phyloP scores from a whole-genome alignment of 2,329 filamentous ascomycete species.

The Mycosphaerella sp. region DNA sequence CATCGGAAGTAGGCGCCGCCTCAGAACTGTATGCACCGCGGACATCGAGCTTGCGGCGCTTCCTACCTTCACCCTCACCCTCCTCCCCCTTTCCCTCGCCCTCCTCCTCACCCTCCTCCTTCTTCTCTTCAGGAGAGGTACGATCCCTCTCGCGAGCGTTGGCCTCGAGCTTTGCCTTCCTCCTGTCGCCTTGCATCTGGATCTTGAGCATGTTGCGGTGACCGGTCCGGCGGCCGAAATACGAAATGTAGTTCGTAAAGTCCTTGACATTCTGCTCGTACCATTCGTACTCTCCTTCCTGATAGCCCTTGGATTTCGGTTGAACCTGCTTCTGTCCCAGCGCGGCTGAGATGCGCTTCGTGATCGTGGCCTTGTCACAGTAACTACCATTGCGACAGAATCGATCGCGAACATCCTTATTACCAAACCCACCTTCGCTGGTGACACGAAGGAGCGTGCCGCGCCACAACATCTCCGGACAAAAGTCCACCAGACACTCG shows the following conservation, averaged over 20 bases:
- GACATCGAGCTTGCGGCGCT: constrained; percentile 16
- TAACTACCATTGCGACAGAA: constrained; percentile 33
- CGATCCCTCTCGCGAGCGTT: background rate
- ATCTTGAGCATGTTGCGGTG: constrained; percentile 27
- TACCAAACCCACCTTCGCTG: constrained; percentile 29
- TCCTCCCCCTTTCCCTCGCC: too few species aligned
- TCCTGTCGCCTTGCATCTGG: constrained; percentile 22
- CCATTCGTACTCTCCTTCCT: constrained; percentile 22
- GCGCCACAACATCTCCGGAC: constrained; percentile 33
- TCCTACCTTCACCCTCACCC: constrained; percentile 11
- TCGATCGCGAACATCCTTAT: constrained; percentile 32
- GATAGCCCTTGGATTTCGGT: constrained; percentile 23
- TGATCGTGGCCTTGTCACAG: constrained; percentile 33
- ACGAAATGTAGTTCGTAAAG: constrained; percentile 26
- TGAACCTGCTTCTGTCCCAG: constrained; percentile 31
- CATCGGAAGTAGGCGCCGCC: background rate
- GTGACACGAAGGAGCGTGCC: constrained; percentile 32
- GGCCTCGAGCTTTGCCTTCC: constrained; percentile 13
- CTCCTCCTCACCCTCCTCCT: too few species aligned
- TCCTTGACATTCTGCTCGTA: constrained; percentile 27
- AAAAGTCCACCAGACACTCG: constrained; percentile 35
- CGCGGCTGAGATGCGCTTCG: constrained; percentile 33
- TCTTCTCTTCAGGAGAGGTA: background rate
- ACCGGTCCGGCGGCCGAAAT: constrained; percentile 25
- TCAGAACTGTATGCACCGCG: constrained; percentile 2